These are phyloP conservation scores for Bisporella sp. DNA, from an alignment of 2,329 filamentous ascomycete genomes.

Conservation along the genomic window DNA sequence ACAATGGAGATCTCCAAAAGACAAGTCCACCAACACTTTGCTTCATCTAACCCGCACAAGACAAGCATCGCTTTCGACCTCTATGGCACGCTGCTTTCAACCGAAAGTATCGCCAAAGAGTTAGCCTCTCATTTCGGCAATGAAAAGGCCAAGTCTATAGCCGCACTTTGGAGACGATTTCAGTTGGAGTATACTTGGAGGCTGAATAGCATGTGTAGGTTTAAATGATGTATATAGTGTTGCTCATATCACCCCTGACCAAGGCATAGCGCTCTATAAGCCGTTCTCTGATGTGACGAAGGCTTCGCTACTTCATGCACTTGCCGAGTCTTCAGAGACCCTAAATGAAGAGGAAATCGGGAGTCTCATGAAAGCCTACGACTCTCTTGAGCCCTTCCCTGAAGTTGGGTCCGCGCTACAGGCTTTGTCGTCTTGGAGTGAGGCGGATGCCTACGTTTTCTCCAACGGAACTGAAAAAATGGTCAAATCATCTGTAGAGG, in stretches of 20 bases:
- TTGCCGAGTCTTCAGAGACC: slow-evolving; percentile 46
- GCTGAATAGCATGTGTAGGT: slow-evolving; percentile 65
- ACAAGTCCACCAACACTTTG: no score
- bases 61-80: slow-evolving; percentile 64
- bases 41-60: slow-evolving; percentile 11
- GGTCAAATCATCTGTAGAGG: slow-evolving; percentile 52
- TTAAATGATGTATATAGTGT: not conserved
- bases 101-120: slow-evolving; percentile 56
- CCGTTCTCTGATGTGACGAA: slow-evolving; percentile 57
- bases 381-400: slow-evolving; percentile 55
- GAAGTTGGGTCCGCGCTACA: slow-evolving; percentile 52
- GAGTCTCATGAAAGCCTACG: slow-evolving; percentile 55
- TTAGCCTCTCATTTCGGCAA: slow-evolving; percentile 50
- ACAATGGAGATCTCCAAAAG: no score
- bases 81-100: slow-evolving; percentile 69
- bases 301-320: slow-evolving; percentile 55
- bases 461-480: slow-evolving; percentile 62
- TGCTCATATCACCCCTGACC: not conserved
- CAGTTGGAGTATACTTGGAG: slow-evolving; percentile 76
- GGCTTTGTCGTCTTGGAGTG: slow-evolving; percentile 32
- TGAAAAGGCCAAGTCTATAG: slow-evolving; percentile 49
- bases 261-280: slow-evolving; percentile 46
- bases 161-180: slow-evolving; percentile 50
- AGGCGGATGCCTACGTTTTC: slow-evolving; percentile 51
- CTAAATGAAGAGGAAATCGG: slow-evolving; percentile 38